Conservation (phyloP, 169 alveolate genomes). For the Cryptosporidium muris region DNA sequence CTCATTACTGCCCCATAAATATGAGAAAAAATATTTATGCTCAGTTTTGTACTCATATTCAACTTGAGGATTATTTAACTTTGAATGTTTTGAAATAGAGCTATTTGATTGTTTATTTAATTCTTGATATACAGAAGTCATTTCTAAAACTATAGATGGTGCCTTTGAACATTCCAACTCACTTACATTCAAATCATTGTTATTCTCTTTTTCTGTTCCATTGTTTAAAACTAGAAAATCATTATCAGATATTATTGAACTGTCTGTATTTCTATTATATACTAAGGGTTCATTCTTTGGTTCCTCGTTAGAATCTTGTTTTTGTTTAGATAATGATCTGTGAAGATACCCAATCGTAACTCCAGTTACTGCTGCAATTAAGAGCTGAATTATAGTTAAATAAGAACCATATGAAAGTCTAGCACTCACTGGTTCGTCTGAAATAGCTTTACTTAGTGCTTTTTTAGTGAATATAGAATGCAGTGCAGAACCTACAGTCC, state of each 20-base stretch:
- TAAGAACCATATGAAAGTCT: conserved; percentile 50
- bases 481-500: conserved; percentile 67
- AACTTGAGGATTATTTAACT: background rate
- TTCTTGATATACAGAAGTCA: background rate
- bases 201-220: conserved; percentile 14
- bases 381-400: conserved; percentile 36
- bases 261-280: background rate
- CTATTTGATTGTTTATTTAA: background rate
- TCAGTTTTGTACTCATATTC: background rate
- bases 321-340: background rate
- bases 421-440: conserved; percentile 37
- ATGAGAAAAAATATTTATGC: background rate
- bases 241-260: conserved; percentile 3
- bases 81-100: background rate
- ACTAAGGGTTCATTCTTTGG: background rate
- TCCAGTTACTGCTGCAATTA: conserved; percentile 57
- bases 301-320: background rate
- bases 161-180: background rate
- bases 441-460: conserved; percentile 15
- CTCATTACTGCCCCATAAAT: conserved; percentile 68
- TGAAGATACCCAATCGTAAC: background rate
- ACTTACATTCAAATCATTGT: conserved; percentile 2
- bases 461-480: conserved; percentile 65
- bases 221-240: background rate
- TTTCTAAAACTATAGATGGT: conserved; percentile 5